Conservation (phyloP, 148 eudicot species). For the Heliosperma pusillum region DNA sequence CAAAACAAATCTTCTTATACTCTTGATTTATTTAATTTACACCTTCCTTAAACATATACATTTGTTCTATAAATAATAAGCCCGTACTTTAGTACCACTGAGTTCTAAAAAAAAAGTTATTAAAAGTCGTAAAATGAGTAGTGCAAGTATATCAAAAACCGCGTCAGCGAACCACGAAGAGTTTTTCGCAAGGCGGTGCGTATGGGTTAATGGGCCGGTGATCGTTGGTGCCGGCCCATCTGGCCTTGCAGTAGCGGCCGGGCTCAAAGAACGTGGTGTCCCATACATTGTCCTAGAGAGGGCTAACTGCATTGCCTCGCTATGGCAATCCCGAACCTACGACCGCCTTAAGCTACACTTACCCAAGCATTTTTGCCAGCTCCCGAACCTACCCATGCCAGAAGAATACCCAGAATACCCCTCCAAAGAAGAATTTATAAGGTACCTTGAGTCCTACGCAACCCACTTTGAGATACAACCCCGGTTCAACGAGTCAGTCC, state of each 20-base stretch:
- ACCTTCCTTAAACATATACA: neutral
- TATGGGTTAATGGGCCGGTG: conserved; percentile 70
- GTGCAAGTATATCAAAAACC: conserved; percentile 26
- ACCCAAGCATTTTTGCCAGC: conserved; percentile 74
- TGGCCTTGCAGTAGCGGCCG: conserved; percentile 66
- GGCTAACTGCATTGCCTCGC: conserved; percentile 76
- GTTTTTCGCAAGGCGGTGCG: conserved; percentile 45
- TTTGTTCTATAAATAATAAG: neutral
- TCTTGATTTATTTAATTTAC: neutral
- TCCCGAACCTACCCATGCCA: conserved; percentile 69
- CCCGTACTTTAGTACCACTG: too few species aligned
- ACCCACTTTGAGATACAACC: conserved; percentile 52
- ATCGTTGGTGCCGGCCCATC: conserved; percentile 84
- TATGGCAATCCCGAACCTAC: conserved; percentile 71
- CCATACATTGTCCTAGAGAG: conserved; percentile 71
- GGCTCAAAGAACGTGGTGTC: conserved; percentile 64
- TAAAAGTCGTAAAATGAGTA: neutral
- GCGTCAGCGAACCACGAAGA: conserved; percentile 45
- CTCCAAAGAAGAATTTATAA: conserved; percentile 55
- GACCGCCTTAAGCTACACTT: conserved; percentile 78
- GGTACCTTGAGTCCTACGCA: conserved; percentile 63
- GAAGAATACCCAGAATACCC: conserved; percentile 69
- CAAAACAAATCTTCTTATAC: neutral
- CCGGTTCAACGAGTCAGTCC: conserved; percentile 62
- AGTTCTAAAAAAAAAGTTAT: too few species aligned